phyloP scores from a whole-genome alignment of 805 yeast species.

The Yarrowia osloensis region DNA sequence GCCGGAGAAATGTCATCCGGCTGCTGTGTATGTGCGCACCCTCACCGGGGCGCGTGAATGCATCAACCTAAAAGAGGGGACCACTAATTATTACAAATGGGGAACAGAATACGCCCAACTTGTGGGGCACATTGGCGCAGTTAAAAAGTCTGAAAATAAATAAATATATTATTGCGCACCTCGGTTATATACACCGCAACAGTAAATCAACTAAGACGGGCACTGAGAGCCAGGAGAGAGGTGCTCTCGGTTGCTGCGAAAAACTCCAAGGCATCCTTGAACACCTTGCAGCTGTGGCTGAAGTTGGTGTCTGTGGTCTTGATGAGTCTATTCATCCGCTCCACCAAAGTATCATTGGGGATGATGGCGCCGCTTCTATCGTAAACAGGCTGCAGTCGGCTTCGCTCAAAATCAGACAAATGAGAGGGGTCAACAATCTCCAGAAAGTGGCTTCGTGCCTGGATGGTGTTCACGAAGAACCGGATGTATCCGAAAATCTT shows the following conservation, averaged over 20 bases:
- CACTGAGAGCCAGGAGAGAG: slow-evolving; percentile 47
- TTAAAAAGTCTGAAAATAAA: not conserved
- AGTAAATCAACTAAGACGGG: slow-evolving; percentile 41
- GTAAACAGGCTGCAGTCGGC: slow-evolving; percentile 31
- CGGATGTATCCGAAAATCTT: slow-evolving; percentile 48
- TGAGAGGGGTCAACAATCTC: slow-evolving; percentile 39
- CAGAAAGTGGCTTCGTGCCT: slow-evolving; percentile 35
- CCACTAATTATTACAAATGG: not conserved
- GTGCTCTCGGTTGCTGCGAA: slow-evolving; percentile 51
- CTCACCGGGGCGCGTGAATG: not conserved
- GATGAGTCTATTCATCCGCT: slow-evolving; percentile 39
- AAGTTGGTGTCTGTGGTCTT: slow-evolving; percentile 44
- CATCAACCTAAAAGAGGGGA: not conserved
- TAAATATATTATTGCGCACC: not conserved
- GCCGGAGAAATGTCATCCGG: not conserved
- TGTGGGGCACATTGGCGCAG: not conserved
- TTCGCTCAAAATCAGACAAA: slow-evolving; percentile 32
- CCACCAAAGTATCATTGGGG: slow-evolving; percentile 37
- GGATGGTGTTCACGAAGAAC: slow-evolving; percentile 38
- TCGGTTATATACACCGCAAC: not conserved
- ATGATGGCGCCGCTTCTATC: slow-evolving; percentile 36
- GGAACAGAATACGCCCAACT: not conserved
- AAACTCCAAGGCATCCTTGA: slow-evolving; percentile 47
- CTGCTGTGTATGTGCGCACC: not conserved
- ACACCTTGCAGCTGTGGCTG: slow-evolving; percentile 47